A percentile compares a stretch with the other conserved stretches of the same genome.
Evolutionary conservation across 2,329 filamentous ascomycete genomes (phyloP).

Genomic region (Epichloe gansuensis): DNA sequence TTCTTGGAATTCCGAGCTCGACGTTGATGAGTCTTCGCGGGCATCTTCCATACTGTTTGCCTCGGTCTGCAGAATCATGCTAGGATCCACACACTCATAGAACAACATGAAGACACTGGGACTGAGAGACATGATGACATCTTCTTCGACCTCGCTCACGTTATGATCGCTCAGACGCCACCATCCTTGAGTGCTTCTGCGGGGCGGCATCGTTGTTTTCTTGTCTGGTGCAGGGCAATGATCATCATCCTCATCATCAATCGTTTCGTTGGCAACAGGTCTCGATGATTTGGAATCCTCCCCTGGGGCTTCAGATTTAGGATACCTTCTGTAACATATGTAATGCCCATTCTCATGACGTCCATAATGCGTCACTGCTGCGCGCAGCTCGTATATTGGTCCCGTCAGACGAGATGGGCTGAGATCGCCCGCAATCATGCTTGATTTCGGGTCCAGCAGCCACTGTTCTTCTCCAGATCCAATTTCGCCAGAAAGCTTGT

Average conservation of each 20-base stretch:
- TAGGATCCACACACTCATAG: conserved; percentile 62
- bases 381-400: conserved; percentile 62
- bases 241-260: conserved; percentile 3
- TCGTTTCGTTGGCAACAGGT: not conserved
- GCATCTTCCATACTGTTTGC: conserved; percentile 12
- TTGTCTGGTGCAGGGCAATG: conserved; percentile 7
- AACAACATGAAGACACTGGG: conserved; percentile 90
- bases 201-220: not conserved
- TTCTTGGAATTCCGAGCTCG: not conserved
- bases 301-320: conserved; percentile 14
- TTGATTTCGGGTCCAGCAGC: conserved; percentile 52
- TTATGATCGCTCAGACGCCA: conserved; percentile 86
- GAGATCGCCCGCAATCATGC: conserved; percentile 55
- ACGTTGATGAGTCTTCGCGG: not conserved
- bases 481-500: conserved; percentile 7
- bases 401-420: conserved; percentile 39
- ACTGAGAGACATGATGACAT: conserved; percentile 58
- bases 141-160: conserved; percentile 61
- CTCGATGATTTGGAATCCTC: not conserved
- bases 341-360: conserved; percentile 94
- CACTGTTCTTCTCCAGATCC: conserved; percentile 46
- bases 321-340: conserved; percentile 72
- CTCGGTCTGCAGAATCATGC: conserved; percentile 28
- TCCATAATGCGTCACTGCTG: conserved; percentile 80
- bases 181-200: conserved; percentile 45